A percentile compares a stretch with the other conserved stretches of the same genome.
Conservation (phyloP, 176 grass and related monocot species). For the Themeda triandra region DNA sequence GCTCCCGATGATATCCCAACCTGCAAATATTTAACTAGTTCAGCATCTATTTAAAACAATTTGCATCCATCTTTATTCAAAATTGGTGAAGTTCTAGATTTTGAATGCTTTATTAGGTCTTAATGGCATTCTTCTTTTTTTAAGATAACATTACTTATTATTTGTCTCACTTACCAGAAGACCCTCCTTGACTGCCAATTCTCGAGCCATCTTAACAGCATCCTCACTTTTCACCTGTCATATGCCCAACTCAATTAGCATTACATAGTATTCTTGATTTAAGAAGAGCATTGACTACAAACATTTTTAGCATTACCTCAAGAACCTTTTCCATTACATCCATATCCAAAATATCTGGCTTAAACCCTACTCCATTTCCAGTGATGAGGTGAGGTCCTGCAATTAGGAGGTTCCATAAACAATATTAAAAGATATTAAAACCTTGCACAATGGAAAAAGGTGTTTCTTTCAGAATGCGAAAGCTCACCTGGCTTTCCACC, state of each 20-base stretch:
- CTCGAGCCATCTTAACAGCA: conserved; percentile 76
- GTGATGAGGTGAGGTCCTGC: conserved; percentile 89
- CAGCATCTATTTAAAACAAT: neutral
- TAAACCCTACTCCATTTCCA: conserved; percentile 95
- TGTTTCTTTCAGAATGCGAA: too few species aligned
- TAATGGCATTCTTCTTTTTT: neutral
- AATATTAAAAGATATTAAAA: too few species aligned
- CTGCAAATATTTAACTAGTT: conserved; percentile 32
- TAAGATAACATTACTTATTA: neutral
- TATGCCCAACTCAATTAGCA: neutral
- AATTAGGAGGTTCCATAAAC: too few species aligned
- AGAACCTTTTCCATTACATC: conserved; percentile 93
- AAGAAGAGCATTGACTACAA: neutral
- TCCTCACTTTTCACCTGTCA: conserved; percentile 80
- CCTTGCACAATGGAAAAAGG: too few species aligned
- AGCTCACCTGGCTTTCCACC: too few species aligned
- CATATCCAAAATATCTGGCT: conserved; percentile 92
- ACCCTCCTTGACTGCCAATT: conserved; percentile 76
- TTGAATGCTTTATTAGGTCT: neutral
- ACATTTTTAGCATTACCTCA: conserved; percentile 44
- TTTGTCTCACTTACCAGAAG: conserved; percentile 57
- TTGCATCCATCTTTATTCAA: neutral
- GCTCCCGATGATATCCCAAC: conserved; percentile 98
- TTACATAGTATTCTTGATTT: neutral
- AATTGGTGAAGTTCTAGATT: neutral